Base-by-base conservation (phyloP, 2,329 filamentous ascomycete species). In the Talaromyces sp. region DNA sequence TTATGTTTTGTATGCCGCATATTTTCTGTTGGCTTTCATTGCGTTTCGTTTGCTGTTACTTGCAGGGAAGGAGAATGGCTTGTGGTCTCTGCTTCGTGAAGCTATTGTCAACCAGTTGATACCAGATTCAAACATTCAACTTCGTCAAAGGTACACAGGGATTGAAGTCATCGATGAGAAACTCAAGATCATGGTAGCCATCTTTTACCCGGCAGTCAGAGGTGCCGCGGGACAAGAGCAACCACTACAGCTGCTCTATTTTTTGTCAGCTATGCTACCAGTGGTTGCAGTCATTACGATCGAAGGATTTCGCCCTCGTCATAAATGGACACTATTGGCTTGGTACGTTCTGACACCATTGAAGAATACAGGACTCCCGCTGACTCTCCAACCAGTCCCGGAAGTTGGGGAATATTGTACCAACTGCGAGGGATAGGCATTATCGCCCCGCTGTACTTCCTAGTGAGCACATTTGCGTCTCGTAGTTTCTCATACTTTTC, bases 381-480 rank as follows among this genome's bases (percentile, higher is more conserved):
- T 19, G 21, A 46, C 21, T 9, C 11, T 14, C 43, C n/a, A 35
- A 35, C 12, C n/a, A 62, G 54, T 35, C 63, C 64, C 6, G 56
- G 46, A 31, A 43, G 64, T 8, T 65, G 64, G 64, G 64, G 57
- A 8, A 54, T 63, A 50, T n/a, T 64, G 11, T 65, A 60, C 35
- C 64, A 65, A 43, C 38, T 65, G 29, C 64, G 61, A 17, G 64
- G 64, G 4, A 63, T 65, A 9, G 64, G 63, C 10, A 38, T 67
- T 38, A 65, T 69, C 35, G 63, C 66, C 7, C 68, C 70, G 10
- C 27, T 69, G 3, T 70, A 67, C 58, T 70, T 65, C 43, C 60
- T 67, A 14, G 50, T 57, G 19, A 68, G 64, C 54, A 55, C 66
- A 4, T 66, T 58, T 41, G 53, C 58, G 21, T 67, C 62, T 10